A percentile compares a stretch with the other conserved stretches of the same genome.
phyloP scores from a whole-genome alignment of 768 basidiomycete genomes.

The Lactifluus echinatus region DNA sequence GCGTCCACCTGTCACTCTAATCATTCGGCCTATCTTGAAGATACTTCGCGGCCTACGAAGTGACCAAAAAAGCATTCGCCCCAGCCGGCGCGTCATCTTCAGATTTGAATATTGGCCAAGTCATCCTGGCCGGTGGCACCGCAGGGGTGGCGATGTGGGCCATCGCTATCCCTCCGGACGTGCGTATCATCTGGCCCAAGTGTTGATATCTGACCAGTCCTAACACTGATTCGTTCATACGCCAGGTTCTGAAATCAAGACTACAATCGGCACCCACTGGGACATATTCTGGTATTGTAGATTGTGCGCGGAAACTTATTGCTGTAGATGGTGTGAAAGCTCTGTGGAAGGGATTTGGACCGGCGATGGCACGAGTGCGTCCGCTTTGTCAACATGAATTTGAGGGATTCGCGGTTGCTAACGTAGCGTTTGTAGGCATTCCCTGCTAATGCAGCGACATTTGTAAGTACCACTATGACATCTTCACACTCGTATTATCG shows the following conservation, averaged over 20 bases:
- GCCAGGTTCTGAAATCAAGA: slow-evolving; percentile 88
- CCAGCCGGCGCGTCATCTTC: slow-evolving; percentile 71
- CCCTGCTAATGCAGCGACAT: slow-evolving; percentile 94
- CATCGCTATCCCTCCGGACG: slow-evolving; percentile 94
- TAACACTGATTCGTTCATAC: neutral
- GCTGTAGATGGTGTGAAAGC: slow-evolving; percentile 79
- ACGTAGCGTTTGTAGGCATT: slow-evolving; percentile 55
- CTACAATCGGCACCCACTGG: slow-evolving; percentile 95
- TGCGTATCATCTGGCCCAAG: slow-evolving; percentile 33
- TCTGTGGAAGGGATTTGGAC: slow-evolving; percentile 96
- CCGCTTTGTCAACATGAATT: neutral
- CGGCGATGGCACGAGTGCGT: slow-evolving; percentile 87
- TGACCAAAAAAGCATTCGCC: slow-evolving; percentile 80
- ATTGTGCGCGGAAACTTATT: slow-evolving; percentile 89
- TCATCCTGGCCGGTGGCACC: slow-evolving; percentile 87
- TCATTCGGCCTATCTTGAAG: slow-evolving; percentile 33
- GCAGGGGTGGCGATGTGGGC: slow-evolving; percentile 99
- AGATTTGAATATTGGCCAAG: slow-evolving; percentile 74
- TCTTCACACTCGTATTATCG: neutral
- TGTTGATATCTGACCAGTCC: neutral
- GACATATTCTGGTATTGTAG: slow-evolving; percentile 90
- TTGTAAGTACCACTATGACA: slow-evolving; percentile 43
- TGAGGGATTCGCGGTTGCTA: neutral
- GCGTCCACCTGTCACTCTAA: neutral
- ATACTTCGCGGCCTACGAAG: slow-evolving; percentile 96